A percentile compares a stretch with the other conserved stretches of the same genome.
phyloP scores from a whole-genome alignment of 129 eudicot genomes.

The Daucus carota region DNA sequence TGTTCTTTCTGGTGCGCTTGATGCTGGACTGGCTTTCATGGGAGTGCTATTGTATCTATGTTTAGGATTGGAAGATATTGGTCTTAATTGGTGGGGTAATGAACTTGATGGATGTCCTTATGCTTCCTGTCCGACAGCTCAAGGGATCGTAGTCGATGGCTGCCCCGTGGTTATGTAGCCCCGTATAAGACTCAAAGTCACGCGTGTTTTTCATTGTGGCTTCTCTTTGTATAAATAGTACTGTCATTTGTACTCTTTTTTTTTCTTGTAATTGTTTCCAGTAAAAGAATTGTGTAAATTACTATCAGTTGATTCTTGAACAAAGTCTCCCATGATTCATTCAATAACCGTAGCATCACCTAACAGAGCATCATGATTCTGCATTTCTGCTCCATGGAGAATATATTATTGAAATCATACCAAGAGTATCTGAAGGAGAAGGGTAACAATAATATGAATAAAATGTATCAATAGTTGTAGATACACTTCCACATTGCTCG shows the following conservation, averaged over 20 bases:
- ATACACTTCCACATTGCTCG: no score
- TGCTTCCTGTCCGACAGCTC: slow-evolving; percentile 82
- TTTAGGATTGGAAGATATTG: slow-evolving; percentile 54
- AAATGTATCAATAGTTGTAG: no score
- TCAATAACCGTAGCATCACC: no score
- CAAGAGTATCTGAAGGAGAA: no score
- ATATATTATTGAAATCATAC: no score
- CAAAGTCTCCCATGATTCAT: not conserved
- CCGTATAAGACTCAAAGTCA: not conserved
- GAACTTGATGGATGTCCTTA: slow-evolving; percentile 74
- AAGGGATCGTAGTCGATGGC: slow-evolving; percentile 51
- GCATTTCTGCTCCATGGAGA: no score
- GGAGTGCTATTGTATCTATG: slow-evolving; percentile 73
- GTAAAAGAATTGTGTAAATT: not conserved
- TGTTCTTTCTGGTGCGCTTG: slow-evolving; percentile 79
- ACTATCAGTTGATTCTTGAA: not conserved
- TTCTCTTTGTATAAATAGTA: not conserved
- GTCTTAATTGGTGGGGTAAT: slow-evolving; percentile 83
- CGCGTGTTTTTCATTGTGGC: not conserved
- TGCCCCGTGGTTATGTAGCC: slow-evolving; percentile 54
- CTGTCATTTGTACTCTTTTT: not conserved
- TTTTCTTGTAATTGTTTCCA: not conserved
- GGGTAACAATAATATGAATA: no score
- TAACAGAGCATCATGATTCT: no score
- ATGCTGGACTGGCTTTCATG: slow-evolving; percentile 91